Evolutionary conservation across 306 rosid species (phyloP).

Genomic region (Neltuma alba): DNA sequence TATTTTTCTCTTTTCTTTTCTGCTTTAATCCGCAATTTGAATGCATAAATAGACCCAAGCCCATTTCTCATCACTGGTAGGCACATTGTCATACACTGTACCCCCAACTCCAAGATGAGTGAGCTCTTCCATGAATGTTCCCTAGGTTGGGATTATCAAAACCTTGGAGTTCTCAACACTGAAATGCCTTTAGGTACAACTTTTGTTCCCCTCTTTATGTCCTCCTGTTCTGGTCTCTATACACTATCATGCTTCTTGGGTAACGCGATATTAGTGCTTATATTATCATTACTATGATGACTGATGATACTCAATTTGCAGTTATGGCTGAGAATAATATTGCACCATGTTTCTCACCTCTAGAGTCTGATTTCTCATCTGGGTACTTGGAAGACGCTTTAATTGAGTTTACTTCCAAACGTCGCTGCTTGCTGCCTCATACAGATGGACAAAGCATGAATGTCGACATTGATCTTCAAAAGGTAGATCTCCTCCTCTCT

Average conservation of each 20-base stretch:
- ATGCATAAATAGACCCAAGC: constrained; percentile 56
- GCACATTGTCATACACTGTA: constrained; percentile 2
- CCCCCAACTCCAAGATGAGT: constrained; percentile 42
- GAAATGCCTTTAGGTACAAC: constrained; percentile 68
- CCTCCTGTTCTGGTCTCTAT: neutral
- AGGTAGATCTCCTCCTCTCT: constrained; percentile 33
- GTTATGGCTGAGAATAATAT: constrained; percentile 54
- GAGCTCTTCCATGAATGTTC: constrained; percentile 68
- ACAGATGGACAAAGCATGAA: constrained; percentile 31
- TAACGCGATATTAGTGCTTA: neutral
- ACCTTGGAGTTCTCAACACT: constrained; percentile 67
- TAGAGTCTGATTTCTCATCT: constrained; percentile 66
- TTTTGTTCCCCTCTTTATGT: constrained; percentile 32
- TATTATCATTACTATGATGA: constrained; percentile 32
- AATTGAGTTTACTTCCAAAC: constrained; percentile 70
- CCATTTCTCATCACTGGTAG: constrained; percentile 43
- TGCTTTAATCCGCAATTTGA: constrained; percentile 39
- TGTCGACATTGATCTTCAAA: constrained; percentile 33
- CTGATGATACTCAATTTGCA: constrained; percentile 35
- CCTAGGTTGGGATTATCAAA: constrained; percentile 69
- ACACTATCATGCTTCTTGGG: constrained; percentile 5
- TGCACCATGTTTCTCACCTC: constrained; percentile 48
- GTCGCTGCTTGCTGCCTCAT: constrained; percentile 63
- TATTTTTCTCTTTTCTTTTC: constrained; percentile 27
- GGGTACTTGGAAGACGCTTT: constrained; percentile 95